These are phyloP conservation scores for Biscogniauxia sp. DNA, from an alignment of 2,329 filamentous ascomycete species.

Conservation along the genomic window DNA sequence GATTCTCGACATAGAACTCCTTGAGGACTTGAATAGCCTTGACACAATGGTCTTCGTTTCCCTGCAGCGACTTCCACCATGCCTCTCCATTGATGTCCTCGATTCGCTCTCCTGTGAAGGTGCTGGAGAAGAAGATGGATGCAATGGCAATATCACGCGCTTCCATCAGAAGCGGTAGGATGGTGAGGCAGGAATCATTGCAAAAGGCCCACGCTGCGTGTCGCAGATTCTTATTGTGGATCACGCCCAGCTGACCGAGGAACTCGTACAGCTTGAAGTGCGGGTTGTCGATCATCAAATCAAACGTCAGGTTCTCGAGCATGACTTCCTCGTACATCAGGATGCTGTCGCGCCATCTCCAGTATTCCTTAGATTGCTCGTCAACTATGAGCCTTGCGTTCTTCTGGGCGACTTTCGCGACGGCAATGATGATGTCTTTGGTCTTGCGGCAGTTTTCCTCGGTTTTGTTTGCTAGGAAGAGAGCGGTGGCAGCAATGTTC, in stretches of 20 bases:
- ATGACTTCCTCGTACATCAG: slow-evolving; percentile 89
- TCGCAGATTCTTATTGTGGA: slow-evolving; percentile 77
- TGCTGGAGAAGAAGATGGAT: slow-evolving; percentile 82
- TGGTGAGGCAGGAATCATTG: slow-evolving; percentile 84
- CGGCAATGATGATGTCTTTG: slow-evolving; percentile 88
- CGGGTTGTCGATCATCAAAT: slow-evolving; percentile 85
- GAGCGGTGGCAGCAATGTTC: slow-evolving; percentile 82
- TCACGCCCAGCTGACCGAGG: slow-evolving; percentile 68
- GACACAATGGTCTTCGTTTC: slow-evolving; percentile 67
- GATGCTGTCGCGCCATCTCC: slow-evolving; percentile 95
- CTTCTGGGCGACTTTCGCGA: slow-evolving; percentile 93
- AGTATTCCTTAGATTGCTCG: slow-evolving; percentile 97
- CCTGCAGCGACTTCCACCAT: slow-evolving; percentile 83
- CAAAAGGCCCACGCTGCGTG: slow-evolving; percentile 92
- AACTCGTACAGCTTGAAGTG: slow-evolving; percentile 83
- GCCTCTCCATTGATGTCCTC: slow-evolving; percentile 72
- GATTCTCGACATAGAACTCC: slow-evolving; percentile 62
- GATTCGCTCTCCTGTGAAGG: slow-evolving; percentile 70
- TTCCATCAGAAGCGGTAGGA: slow-evolving; percentile 77
- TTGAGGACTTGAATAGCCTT: slow-evolving; percentile 75
- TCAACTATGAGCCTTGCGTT: slow-evolving; percentile 84
- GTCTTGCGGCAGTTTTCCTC: slow-evolving; percentile 97
- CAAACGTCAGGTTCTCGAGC: slow-evolving; percentile 89
- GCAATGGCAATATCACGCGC: slow-evolving; percentile 80
- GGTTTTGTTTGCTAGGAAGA: slow-evolving; percentile 95